Percentiles rank a stretch among this genome's conserved stretches.
phyloP scores from a whole-genome alignment of 306 rosid genomes.

The Casuarina equisetifolia region DNA sequence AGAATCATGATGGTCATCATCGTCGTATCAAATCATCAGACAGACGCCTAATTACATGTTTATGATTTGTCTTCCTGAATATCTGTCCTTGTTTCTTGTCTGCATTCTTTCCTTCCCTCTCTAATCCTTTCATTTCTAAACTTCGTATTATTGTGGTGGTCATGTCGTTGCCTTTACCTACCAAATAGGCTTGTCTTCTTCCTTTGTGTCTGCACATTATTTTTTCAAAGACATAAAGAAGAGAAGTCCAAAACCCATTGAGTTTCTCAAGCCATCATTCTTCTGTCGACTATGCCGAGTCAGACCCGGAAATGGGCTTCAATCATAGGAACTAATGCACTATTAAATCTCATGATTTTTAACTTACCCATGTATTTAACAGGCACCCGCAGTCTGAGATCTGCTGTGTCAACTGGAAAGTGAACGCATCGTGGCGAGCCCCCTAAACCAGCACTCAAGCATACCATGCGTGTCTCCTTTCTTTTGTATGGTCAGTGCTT shows the following conservation, averaged over 20 bases:
- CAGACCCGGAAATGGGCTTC: too few relatives aligned
- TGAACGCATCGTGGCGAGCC: too few relatives aligned
- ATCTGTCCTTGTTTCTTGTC: not conserved
- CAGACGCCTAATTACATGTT: not conserved
- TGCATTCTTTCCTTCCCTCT: not conserved
- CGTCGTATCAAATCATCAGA: not conserved
- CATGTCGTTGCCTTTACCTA: not conserved
- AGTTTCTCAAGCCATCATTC: not conserved
- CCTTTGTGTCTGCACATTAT: too few relatives aligned
- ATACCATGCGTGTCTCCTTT: not conserved
- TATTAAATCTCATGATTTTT: too few relatives aligned
- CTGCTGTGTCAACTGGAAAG: too few relatives aligned
- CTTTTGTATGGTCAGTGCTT: not conserved
- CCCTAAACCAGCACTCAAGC: too few relatives aligned
- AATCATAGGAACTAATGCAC: too few relatives aligned
- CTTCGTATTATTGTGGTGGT: not conserved
- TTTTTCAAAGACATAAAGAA: too few relatives aligned
- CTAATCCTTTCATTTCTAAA: not conserved
- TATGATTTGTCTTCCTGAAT: not conserved
- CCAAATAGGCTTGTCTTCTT: not conserved
- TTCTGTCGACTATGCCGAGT: too few relatives aligned
- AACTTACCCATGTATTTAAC: too few relatives aligned
- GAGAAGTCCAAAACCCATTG: not conserved
- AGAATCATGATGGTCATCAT: constrained; percentile 16
- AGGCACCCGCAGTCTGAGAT: too few relatives aligned